Base-by-base conservation (phyloP, 768 basidiomycete genomes). In the Termitomyces titanicus region DNA sequence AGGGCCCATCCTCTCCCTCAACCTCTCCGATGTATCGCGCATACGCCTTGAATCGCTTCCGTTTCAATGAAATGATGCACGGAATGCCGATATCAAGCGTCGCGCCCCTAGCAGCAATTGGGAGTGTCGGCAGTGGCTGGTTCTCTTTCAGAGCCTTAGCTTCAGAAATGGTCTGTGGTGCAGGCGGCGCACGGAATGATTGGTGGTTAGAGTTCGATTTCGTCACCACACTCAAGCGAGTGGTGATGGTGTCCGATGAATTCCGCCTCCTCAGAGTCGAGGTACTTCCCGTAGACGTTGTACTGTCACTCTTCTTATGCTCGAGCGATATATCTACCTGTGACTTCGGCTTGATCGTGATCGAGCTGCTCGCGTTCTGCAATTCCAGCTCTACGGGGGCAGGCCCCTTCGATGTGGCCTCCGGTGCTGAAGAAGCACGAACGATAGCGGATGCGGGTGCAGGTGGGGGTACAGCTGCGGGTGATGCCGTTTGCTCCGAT, bases 1-100 rank as follows among this genome's bases (percentile, higher is more conserved):
- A 95, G 0, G 89, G 84, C 1, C 93, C 93, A 5, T 65, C 61
- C 68, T 93, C 89, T 35, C 92, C 93, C 47, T 82, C 78, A 2
- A 95, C 85, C 65, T 92, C 90, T 6, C 89, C 93, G 49, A 95
- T 92, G 66, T 95, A 94, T 5, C 92, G 75, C 20, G 92, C 93
- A 63, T 84, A 88, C 0, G 93, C 93, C 47, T 88, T 85, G 79
- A 94, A 92, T 9, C 91, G 81, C 58, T 87, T 86, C 35, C 88
- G 80, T 66, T 90, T 89, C 39, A 86, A 88, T 3, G 89, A 82
- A 59, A 94, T 88, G 67, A 94, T 92, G 72, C 93, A 94, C 0
- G 93, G 91, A 33, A 94, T 94, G 9, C 92, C 92, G 25, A 94
- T 84, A 34, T 90, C 87, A 34, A 95, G 81, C 11, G 85, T 89